phyloP scores from a whole-genome alignment of 257 asterid species.

The Sherardia arvensis region DNA sequence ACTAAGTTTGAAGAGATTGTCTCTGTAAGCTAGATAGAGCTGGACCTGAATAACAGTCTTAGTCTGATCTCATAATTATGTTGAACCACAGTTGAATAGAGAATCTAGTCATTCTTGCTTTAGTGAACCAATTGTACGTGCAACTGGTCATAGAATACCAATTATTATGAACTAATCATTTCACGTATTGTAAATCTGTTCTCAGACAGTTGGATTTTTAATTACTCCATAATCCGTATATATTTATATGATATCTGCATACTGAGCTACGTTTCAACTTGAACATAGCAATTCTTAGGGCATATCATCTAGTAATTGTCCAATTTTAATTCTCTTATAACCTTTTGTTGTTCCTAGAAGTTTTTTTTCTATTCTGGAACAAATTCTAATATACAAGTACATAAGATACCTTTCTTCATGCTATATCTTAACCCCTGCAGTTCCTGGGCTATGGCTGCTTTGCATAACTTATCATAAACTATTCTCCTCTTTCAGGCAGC shows the following conservation, averaged over 20 bases:
- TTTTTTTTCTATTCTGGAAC: neutral
- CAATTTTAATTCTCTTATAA: too few relatives aligned
- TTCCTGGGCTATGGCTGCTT: too few relatives aligned
- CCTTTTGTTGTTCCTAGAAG: too few relatives aligned
- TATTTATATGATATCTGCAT: neutral
- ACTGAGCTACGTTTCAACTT: neutral
- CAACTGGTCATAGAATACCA: neutral
- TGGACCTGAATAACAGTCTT: neutral
- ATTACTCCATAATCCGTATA: too few relatives aligned
- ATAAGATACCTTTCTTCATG: neutral
- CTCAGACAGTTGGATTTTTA: neutral
- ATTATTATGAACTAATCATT: too few relatives aligned
- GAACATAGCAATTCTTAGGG: neutral
- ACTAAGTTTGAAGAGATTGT: neutral
- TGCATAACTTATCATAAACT: neutral
- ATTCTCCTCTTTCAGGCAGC: slow-evolving; percentile 50
- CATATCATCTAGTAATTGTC: neutral
- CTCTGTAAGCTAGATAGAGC: neutral
- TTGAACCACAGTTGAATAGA: neutral
- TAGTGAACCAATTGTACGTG: neutral
- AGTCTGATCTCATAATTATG: neutral
- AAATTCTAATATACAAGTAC: neutral
- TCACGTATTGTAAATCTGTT: neutral
- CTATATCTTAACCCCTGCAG: neutral
- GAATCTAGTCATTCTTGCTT: neutral